These are phyloP conservation scores for apple (Malus domestica) DNA, from an alignment of 306 rosid genomes.

Conservation along the genomic window ASM211411v1 NC_041804.1:5142501-5143000, in stretches of 20 bases:
- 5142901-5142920: constrained; percentile 86
- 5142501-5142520: not conserved
- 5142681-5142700: not conserved
- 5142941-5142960: constrained; percentile 94
- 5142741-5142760: not conserved
- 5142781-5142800: not conserved
- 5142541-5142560: constrained; percentile 6
- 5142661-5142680: not conserved
- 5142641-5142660: constrained; percentile 3
- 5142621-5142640: not conserved
- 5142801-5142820: not conserved
- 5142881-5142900: constrained; percentile 72
- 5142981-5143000: constrained; percentile 55
- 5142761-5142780: not conserved
- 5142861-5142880: constrained; percentile 81
- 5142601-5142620: not conserved
- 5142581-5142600: not conserved
- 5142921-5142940: constrained; percentile 97
- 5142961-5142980: constrained; percentile 70
- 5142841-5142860: constrained; percentile 51
- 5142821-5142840: constrained; percentile 66
- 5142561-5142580: not conserved
- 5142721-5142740: not conserved
- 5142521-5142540: not conserved
- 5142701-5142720: constrained; percentile 2